Base-by-base conservation (phyloP, 2,329 filamentous ascomycete genomes). In the Bertia moriformis region DNA sequence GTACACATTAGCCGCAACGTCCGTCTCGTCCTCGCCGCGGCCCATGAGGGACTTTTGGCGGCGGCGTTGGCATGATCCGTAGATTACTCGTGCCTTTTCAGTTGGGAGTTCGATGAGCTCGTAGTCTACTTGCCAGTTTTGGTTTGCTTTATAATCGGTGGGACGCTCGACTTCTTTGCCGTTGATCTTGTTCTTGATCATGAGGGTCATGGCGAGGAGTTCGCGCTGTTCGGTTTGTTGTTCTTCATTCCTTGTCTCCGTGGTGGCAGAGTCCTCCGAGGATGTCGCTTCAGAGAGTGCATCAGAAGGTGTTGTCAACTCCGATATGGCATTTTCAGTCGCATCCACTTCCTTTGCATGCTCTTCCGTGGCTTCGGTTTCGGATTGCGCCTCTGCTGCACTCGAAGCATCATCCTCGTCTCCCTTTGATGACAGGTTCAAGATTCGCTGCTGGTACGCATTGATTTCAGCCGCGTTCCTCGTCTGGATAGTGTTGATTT, bases 61-160 rank as follows among this genome's bases (percentile, higher is more conserved):
- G 14, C 81, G 67, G 3, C 49, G 55, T 52, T 75, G 72, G 42
- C 74, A 63, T 38, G 66, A 60, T 1, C 51, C 32, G 53, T 86
- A 86, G 18, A 82, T 54, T 1, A 41, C 56, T 43, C 55, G 56
- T 1, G 70, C 72, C 7, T 63, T 59, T 0, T 53, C 44, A 2
- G 56, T 45, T 0, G 57, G 39, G 2, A 87, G 62, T 45, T 88
- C 81, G 36, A 70, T 67, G 37, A 95, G 60, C 24, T 77, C 68
- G 57, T 93, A 95, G 48, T 91, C 75, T n/a, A 95, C 63, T 0
- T 61, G 55, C 88, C 88, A 95, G 50, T 45, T 75, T 42, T 52
- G 55, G 4, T 7, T 13, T 49, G 20, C 0, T 39, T 55, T 36
- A 79, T 53, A 13, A 0, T 64, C 47, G 1, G 58, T 45, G 0